phyloP scores from a whole-genome alignment of 2,329 filamentous ascomycete genomes.

The Pleurostoma richardsiae region DNA sequence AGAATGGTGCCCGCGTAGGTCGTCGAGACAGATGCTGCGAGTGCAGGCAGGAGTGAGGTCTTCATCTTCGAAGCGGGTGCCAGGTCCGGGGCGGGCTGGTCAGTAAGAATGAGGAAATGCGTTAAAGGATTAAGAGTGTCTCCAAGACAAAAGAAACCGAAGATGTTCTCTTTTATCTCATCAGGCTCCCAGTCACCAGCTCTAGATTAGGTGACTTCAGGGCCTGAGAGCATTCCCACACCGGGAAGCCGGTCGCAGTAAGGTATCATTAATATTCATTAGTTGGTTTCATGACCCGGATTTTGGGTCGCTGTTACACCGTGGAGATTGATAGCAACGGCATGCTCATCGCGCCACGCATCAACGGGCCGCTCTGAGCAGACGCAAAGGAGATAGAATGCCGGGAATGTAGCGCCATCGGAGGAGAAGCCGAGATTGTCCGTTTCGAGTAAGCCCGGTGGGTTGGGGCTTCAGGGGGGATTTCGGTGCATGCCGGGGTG shows the following conservation, averaged over 20 bases:
- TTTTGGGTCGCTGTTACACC: background rate
- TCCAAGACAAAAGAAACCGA: no score
- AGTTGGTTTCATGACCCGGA: background rate
- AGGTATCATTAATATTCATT: no score
- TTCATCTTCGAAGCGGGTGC: constrained; percentile 12
- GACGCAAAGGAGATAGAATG: background rate
- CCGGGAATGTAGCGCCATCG: background rate
- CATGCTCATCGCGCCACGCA: background rate
- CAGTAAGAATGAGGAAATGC: background rate
- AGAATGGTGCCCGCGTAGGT: constrained; percentile 39
- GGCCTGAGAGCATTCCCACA: no score
- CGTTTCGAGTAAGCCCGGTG: background rate
- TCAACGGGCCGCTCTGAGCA: background rate
- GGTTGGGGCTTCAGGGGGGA: background rate
- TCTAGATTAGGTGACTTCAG: no score
- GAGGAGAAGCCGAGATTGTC: background rate
- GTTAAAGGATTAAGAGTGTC: no score
- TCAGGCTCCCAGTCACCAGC: no score
- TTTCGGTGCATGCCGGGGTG: no score
- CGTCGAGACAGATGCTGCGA: constrained; percentile 11
- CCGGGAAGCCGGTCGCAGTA: no score
- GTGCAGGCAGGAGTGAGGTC: constrained; percentile 11
- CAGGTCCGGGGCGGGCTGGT: background rate
- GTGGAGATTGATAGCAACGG: background rate
- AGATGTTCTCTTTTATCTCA: no score